Evolutionary conservation across 1,139 yeast genomes (phyloP).

Genomic region (Kodamaea arcana): DNA sequence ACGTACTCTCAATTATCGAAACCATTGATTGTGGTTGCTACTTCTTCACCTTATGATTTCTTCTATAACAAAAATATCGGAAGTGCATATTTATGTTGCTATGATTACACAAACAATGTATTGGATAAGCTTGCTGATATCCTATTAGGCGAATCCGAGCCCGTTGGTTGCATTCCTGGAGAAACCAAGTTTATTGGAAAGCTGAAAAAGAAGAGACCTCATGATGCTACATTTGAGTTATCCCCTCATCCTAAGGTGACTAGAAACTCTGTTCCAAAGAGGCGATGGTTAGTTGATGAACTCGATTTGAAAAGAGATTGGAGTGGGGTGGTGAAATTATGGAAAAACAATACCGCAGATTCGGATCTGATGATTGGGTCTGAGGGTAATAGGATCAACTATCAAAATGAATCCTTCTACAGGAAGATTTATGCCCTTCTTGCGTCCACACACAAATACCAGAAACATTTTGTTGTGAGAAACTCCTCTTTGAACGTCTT

Average conservation of each 20-base stretch:
- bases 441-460: conserved; percentile 22
- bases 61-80: conserved; percentile 53
- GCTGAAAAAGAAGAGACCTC: conserved; percentile 16
- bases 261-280: conserved; percentile 26
- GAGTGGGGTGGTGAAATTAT: conserved; percentile 42
- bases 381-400: conserved; percentile 14
- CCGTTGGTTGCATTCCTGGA: conserved; percentile 61
- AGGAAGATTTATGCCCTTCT: conserved; percentile 31
- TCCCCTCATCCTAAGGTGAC: conserved; percentile 2
- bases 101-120: conserved; percentile 55
- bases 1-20: conserved; percentile 31
- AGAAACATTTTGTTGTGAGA: conserved; percentile 56
- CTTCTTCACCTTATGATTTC: conserved; percentile 63
- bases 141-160: conserved; percentile 50
- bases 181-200: conserved; percentile 35
- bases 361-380: conserved; percentile 8
- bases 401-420: conserved; percentile 28
- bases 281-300: conserved; percentile 61
- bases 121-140: conserved; percentile 48
- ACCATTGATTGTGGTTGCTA: conserved; percentile 58
- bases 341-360: conserved; percentile 27
- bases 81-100: conserved; percentile 58
- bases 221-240: conserved; percentile 6
- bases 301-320: conserved; percentile 51
- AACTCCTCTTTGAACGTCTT: conserved; percentile 55